These are phyloP conservation scores for Coniochaeta pulveracea DNA, from an alignment of 2,329 filamentous ascomycete species.

Conservation along the genomic window DNA sequence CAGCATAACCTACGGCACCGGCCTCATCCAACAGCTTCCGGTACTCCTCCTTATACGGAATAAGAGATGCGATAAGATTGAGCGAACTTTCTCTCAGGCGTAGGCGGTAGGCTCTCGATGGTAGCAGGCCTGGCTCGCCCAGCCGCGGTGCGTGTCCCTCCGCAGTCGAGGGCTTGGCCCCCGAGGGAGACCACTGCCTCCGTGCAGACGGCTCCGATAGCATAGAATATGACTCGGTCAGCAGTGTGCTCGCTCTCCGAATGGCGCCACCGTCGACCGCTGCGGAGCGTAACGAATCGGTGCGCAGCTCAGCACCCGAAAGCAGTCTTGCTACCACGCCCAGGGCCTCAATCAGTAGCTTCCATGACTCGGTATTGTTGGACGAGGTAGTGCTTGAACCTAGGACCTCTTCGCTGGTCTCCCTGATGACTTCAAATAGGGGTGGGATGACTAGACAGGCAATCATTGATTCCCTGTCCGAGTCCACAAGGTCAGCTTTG, in stretches of 20 bases:
- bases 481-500: conserved; percentile 54
- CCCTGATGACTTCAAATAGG: conserved; percentile 54
- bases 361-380: no score
- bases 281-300: no score
- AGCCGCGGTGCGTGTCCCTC: conserved; percentile 40
- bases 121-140: conserved; percentile 49
- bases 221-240: conserved; percentile 40
- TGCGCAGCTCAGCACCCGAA: no score
- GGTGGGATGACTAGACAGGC: conserved; percentile 59
- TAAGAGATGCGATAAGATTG: conserved; percentile 70
- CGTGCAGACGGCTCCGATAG: conserved; percentile 19
- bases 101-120: conserved; percentile 55
- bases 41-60: conserved; percentile 72
- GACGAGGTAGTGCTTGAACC: no score
- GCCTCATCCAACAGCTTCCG: conserved; percentile 73
- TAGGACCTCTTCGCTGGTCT: no score
- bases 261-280: no score
- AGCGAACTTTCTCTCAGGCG: conserved; percentile 66
- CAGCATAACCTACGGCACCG: conserved; percentile 70
- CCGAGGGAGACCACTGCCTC: conserved; percentile 24
- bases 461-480: conserved; percentile 51
- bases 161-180: conserved; percentile 13
- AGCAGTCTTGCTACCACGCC: no score
- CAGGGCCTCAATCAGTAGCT: no score
- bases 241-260: no score